Evolutionary conservation across 2,329 filamentous ascomycete species (phyloP), one percentile per base, ranked within the genome.

Genomic region (Emergomyces pasteurianus): DNA sequence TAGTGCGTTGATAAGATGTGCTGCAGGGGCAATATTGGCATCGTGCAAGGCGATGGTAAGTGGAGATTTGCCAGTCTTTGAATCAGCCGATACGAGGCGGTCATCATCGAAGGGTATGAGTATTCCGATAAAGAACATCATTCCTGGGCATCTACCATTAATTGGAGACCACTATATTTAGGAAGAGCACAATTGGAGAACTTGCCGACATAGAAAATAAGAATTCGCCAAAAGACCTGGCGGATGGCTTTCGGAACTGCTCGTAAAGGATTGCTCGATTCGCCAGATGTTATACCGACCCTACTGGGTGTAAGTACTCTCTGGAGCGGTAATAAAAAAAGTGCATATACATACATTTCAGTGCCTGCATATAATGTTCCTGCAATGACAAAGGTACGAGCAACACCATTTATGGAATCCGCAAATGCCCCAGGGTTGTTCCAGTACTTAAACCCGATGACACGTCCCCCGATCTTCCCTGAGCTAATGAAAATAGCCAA

Each of bases 1-100:
- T 68, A 90, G 86, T 46, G 85, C 86, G 65, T 92, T 92, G 75
- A 92, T 87, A 1, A 92, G 80, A 69, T 92, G 84, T 0, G 88
- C 86, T 60, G 86, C 88, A 31, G 82, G 83, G 60, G 86, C 73
- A 82, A 86, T 91, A 0, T 88, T 88, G 0, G 88, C 88, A 62
- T 83, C 89, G 63, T 87, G 83, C 53, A 92, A 82, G 1, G 87
- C 86, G 62, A 90, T 82, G 0, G 86, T 90, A 81, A 90, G 87
- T 0, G 87, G 86, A 23, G 84, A 88, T 72, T 86, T 82, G 31
- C 90, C 78, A 0, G 86, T 86, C 61, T 85, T 82, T 60, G 82
- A 84, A 3, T 72, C 72, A 3, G 82, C 83, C 34, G 83, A 83
- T 47, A 88, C 78, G 0, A 92, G 79, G 0, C 81, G 82, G 3